phyloP scores from a whole-genome alignment of 83 land plant species.

The Picea engelmannii region DNA sequence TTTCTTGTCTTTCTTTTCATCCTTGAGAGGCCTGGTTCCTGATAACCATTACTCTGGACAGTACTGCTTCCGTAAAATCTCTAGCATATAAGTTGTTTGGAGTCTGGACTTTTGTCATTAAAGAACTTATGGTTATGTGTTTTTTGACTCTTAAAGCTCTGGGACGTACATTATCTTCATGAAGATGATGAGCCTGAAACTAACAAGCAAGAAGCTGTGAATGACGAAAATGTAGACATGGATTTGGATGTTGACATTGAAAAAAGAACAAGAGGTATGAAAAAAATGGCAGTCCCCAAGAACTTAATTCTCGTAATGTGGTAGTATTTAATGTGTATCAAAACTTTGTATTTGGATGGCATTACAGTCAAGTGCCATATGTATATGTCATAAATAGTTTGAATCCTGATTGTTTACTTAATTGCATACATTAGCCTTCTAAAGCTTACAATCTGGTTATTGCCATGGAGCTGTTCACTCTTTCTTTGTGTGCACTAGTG shows the following conservation, averaged over 20 bases:
- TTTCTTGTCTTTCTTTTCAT: neutral
- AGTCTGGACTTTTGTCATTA: neutral
- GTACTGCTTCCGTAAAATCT: neutral
- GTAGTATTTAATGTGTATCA: no score
- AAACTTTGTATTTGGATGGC: no score
- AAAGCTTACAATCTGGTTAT: no score
- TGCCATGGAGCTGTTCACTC: no score
- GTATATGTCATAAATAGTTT: no score
- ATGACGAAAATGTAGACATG: slow-evolving; percentile 53
- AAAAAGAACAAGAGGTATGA: slow-evolving; percentile 28
- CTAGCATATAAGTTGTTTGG: neutral
- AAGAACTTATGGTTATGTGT: neutral
- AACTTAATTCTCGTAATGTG: no score
- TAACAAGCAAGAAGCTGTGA: slow-evolving; percentile 14
- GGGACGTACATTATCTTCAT: slow-evolving; percentile 67
- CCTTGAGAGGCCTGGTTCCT: neutral
- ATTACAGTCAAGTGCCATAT: no score
- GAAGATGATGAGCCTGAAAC: slow-evolving; percentile 20
- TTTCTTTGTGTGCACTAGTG: no score
- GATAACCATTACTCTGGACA: neutral
- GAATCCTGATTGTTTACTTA: no score
- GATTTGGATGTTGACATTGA: slow-evolving; percentile 42
- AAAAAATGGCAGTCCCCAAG: no score
- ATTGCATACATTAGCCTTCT: no score
- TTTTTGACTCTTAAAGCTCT: slow-evolving; percentile 34